Percentiles rank a stretch among this genome's conserved stretches.
Conservation (phyloP, 768 basidiomycete genomes). For the Xerocomellus intermedius region DNA sequence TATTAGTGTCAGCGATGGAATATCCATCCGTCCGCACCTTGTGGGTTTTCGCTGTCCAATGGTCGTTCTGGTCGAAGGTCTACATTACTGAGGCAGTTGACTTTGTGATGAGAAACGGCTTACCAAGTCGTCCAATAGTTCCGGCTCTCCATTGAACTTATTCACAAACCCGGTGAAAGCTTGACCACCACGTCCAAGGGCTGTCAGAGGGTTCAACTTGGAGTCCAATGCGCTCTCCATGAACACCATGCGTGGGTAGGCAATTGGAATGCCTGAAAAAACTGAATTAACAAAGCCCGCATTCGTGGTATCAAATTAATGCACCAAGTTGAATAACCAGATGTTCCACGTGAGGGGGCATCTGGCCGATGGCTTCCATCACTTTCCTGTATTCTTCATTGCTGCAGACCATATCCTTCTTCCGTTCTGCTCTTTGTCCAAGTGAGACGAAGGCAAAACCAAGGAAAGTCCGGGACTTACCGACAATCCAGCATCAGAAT, state of each 20-base stretch:
- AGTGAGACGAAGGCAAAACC: slow-evolving; percentile 1
- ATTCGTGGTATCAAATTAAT: background rate
- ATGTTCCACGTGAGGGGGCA: slow-evolving; percentile 76
- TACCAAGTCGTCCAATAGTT: slow-evolving; percentile 90
- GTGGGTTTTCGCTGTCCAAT: slow-evolving; percentile 83
- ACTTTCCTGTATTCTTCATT: slow-evolving; percentile 66
- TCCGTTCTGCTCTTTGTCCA: slow-evolving; percentile 73
- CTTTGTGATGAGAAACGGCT: slow-evolving; percentile 15
- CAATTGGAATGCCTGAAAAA: slow-evolving; percentile 66
- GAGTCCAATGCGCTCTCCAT: slow-evolving; percentile 75
- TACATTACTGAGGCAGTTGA: slow-evolving; percentile 25
- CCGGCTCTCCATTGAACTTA: slow-evolving; percentile 89
- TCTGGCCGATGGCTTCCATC: slow-evolving; percentile 56
- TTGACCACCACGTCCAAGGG: slow-evolving; percentile 65
- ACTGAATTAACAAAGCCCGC: background rate
- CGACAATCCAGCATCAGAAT: slow-evolving; percentile 83
- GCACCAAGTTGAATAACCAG: slow-evolving; percentile 78
- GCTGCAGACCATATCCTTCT: slow-evolving; percentile 79
- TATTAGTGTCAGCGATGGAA: background rate
- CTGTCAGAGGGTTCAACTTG: slow-evolving; percentile 81
- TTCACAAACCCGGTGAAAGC: slow-evolving; percentile 81
- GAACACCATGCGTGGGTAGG: slow-evolving; percentile 93
- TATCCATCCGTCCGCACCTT: slow-evolving; percentile 46
- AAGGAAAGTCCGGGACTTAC: slow-evolving; percentile 37
- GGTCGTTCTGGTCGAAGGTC: slow-evolving; percentile 81